Evolutionary conservation across 208 protist genomes (phyloP).

Genomic region (Porcisia deanei): DNA sequence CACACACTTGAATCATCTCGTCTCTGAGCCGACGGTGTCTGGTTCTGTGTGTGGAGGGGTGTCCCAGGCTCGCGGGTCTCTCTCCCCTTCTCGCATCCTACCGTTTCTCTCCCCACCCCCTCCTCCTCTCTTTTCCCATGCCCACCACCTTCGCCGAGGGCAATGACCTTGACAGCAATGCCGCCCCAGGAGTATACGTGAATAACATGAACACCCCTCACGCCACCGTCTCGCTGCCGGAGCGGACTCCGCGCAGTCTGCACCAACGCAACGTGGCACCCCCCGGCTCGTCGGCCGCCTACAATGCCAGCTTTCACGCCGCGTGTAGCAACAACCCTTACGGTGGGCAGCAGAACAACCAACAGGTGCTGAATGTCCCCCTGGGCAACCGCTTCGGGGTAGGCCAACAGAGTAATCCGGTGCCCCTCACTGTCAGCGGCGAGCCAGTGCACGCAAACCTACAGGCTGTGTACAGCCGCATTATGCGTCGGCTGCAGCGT

Average conservation of each 20-base stretch:
- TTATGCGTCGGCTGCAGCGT: constrained; percentile 85
- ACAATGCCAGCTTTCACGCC: not conserved
- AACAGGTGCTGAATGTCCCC: not conserved
- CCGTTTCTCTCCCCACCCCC: not conserved
- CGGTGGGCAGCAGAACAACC: not conserved
- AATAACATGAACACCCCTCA: constrained; percentile 87
- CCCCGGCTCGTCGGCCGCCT: not conserved
- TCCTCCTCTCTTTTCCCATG: not conserved
- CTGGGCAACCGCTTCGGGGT: not conserved
- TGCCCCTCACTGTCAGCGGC: constrained; percentile 5
- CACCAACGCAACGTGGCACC: constrained; percentile 8
- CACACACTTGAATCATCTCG: not conserved
- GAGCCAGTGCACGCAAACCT: constrained; percentile 67
- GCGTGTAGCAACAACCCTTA: not conserved
- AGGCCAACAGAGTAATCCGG: not conserved
- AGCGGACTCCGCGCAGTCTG: constrained; percentile 18
- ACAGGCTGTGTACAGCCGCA: constrained; percentile 73
- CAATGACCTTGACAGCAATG: constrained; percentile 6
- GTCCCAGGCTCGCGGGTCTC: not conserved
- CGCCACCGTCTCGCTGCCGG: constrained; percentile 55
- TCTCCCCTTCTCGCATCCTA: not conserved
- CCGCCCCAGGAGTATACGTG: constrained; percentile 57
- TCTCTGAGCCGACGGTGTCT: not conserved
- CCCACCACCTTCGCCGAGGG: constrained; percentile 16
- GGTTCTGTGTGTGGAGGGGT: not conserved